Evolutionary conservation across 2,329 filamentous ascomycete genomes (phyloP).

Genomic region (Pseudogymnoascus sp.): DNA sequence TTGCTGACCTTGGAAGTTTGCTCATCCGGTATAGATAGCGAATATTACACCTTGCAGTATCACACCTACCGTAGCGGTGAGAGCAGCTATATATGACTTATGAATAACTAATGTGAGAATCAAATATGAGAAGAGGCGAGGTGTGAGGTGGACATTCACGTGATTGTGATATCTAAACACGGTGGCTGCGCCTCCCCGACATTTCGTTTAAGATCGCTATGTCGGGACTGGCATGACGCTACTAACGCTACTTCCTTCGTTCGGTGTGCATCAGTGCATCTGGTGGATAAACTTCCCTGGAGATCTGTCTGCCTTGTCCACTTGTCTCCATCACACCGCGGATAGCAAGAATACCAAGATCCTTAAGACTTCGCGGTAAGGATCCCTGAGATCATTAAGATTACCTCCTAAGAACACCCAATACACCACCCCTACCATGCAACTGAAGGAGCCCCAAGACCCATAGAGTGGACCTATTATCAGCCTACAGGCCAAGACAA

Average conservation of each 20-base stretch:
- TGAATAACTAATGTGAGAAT: neutral
- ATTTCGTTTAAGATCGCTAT: neutral
- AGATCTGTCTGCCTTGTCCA: slow-evolving; percentile 1
- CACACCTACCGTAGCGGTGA: neutral
- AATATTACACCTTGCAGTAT: neutral
- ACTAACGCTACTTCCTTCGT: neutral
- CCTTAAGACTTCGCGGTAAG: neutral
- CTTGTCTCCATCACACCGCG: neutral
- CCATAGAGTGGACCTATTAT: neutral
- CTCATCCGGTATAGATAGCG: neutral
- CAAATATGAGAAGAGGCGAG: neutral
- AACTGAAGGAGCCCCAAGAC: neutral
- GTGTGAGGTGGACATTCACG: neutral
- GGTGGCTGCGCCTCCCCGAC: neutral
- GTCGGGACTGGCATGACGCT: neutral
- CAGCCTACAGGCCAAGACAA: neutral
- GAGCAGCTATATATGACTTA: neutral
- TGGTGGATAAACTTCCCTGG: neutral
- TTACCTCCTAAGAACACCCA: neutral
- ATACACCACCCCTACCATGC: neutral
- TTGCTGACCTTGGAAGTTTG: neutral
- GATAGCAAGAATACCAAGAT: neutral
- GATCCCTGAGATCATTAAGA: neutral
- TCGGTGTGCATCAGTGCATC: neutral
- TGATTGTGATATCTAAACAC: neutral